Evolutionary conservation across 1,139 yeast genomes (phyloP).

Genomic region (Magnusiomyces sp.): DNA sequence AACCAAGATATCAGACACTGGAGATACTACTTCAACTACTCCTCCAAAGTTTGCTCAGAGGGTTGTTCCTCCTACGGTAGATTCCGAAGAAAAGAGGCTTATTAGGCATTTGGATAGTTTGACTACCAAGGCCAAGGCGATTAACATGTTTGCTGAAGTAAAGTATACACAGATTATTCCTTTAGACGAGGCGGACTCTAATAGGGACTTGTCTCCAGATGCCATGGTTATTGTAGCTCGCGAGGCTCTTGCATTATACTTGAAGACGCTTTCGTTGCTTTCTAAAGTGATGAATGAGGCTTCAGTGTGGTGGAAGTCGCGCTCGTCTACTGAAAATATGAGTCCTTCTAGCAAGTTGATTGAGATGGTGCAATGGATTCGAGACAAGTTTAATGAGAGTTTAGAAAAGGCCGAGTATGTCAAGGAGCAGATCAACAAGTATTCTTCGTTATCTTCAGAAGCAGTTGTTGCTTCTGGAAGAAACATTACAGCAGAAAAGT

Average conservation of each 20-base stretch:
- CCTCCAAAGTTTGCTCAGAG: conserved; percentile 31
- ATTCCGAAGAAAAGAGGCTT: conserved; percentile 32
- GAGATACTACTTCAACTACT: conserved; percentile 22
- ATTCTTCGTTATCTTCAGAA: conserved; percentile 19
- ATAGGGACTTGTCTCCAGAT: conserved; percentile 45
- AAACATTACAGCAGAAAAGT: conserved; percentile 60
- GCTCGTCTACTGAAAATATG: conserved; percentile 26
- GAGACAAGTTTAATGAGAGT: conserved; percentile 81
- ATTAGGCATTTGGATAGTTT: conserved; percentile 55
- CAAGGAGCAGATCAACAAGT: conserved; percentile 33
- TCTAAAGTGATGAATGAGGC: conserved; percentile 84
- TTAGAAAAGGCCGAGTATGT: conserved; percentile 82
- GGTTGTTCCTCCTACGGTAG: conserved; percentile 18
- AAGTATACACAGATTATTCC: conserved; percentile 81
- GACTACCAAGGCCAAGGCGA: conserved; percentile 86
- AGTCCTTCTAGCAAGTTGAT: conserved; percentile 47
- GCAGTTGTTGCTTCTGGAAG: background rate
- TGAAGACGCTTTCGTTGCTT: conserved; percentile 70
- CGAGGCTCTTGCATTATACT: conserved; percentile 79
- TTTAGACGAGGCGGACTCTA: conserved; percentile 30
- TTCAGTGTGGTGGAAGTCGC: conserved; percentile 77
- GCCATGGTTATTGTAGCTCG: conserved; percentile 58
- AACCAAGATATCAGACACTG: conserved; percentile 24
- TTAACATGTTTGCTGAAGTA: conserved; percentile 82
- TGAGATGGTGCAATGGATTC: conserved; percentile 84